Evolutionary conservation across 2,329 filamentous ascomycete species (phyloP).

Genomic region (Fusarium nurragi): DNA sequence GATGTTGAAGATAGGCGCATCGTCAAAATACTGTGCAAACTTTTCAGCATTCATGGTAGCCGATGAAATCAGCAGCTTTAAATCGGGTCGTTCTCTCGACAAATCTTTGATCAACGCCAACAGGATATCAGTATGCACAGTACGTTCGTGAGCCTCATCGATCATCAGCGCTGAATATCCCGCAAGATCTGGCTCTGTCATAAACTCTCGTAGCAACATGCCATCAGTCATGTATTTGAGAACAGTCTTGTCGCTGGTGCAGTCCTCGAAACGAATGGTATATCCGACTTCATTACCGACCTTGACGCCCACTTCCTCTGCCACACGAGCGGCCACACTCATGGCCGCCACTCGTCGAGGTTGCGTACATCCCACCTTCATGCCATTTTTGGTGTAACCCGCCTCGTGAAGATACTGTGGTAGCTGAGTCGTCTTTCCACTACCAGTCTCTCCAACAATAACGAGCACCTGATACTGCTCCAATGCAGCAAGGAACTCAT

Average conservation of each 20-base stretch:
- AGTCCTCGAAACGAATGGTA: conserved; percentile 93
- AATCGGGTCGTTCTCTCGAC: conserved; percentile 79
- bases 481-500: conserved; percentile 88
- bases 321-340: conserved; percentile 95
- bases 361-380: conserved; percentile 93
- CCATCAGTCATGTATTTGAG: conserved; percentile 98
- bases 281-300: conserved; percentile 94
- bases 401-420: conserved; percentile 94
- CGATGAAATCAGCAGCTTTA: conserved; percentile 91
- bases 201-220: conserved; percentile 88
- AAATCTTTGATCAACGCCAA: conserved; percentile 91
- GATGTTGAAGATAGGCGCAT: conserved; percentile 93
- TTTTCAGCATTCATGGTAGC: conserved; percentile 95
- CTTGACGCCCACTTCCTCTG: conserved; percentile 91
- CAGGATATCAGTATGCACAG: conserved; percentile 88
- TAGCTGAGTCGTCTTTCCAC: conserved; percentile 94
- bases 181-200: conserved; percentile 85
- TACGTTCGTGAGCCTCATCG: conserved; percentile 96
- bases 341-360: conserved; percentile 95
- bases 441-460: conserved; percentile 93
- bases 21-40: conserved; percentile 90
- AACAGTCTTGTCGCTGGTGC: conserved; percentile 88
- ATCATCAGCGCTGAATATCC: conserved; percentile 93
- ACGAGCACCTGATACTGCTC: conserved; percentile 87
- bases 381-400: conserved; percentile 83